Percentiles rank a stretch among this genome's conserved stretches.
phyloP scores from a whole-genome alignment of 2,329 filamentous ascomycete genomes.

The Cytospora paraplurivora region DNA sequence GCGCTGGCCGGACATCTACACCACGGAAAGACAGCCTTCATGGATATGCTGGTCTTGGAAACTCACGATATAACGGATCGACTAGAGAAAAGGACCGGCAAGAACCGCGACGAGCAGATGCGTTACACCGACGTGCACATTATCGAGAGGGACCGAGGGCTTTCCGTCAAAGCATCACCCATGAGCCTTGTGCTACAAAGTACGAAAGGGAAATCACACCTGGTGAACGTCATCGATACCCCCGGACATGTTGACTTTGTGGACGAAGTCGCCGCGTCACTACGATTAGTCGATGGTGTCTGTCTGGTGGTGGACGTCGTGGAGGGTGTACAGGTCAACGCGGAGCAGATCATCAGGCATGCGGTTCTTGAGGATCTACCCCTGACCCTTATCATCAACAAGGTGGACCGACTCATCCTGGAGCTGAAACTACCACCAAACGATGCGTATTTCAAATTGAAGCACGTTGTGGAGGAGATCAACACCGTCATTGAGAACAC shows the following conservation, averaged over 20 bases:
- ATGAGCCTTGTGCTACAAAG: constrained; percentile 91
- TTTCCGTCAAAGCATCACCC: constrained; percentile 90
- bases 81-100: constrained; percentile 79
- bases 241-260: constrained; percentile 98
- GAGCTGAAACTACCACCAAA: constrained; percentile 92
- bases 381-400: constrained; percentile 90
- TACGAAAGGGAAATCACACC: constrained; percentile 89
- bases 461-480: constrained; percentile 97
- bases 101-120: constrained; percentile 82
- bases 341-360: constrained; percentile 96
- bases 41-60: constrained; percentile 97
- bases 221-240: constrained; percentile 93
- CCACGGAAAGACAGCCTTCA: constrained; percentile 96
- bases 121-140: constrained; percentile 93
- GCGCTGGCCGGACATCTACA: constrained; percentile 91
- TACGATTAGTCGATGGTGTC: constrained; percentile 87
- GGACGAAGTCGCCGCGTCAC: constrained; percentile 87
- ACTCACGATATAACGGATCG: constrained; percentile 85
- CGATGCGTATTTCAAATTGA: constrained; percentile 98
- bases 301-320: constrained; percentile 95
- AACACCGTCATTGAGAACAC: constrained; percentile 93
- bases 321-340: constrained; percentile 98
- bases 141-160: constrained; percentile 82
- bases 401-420: constrained; percentile 92
- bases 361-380: constrained; percentile 88